Evolutionary conservation across 2,329 filamentous ascomycete genomes (phyloP), one percentile per base, ranked within the genome.

Genomic region (Diplocarpon mali): DNA sequence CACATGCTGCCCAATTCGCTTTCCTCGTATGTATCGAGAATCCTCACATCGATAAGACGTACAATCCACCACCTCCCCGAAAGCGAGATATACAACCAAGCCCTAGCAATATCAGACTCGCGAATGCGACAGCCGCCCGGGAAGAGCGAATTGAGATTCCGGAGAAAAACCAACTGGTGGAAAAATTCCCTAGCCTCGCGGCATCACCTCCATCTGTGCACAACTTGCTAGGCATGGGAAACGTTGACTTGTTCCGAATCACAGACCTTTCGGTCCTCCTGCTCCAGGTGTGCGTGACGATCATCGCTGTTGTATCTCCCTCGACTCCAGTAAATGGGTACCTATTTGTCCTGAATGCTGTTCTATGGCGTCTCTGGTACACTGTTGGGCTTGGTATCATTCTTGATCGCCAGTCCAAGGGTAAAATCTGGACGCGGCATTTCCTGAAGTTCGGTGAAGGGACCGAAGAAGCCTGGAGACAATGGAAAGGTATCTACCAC

Each of bases 401-500:
- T 48, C 75, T 98, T 38, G 80, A 86, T 57, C 74, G 77, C 44
- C 92, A 98, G 64, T 95, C 90, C 15, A 82, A 83, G 58, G 78
- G 82, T 65, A 96, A 96, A 68, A 80, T 84, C 64, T 96, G 92
- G 87, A 96, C 90, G 13, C 80, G 92, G 20, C 92, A 98, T 68
- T 98, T 96, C 61, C 76, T 98, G 66, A 98, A 98, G 64, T 95
- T 83, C 59, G 92, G 92, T 50, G 92, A 96, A 63, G 88, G 76
- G 49, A 81, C 81, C 2, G 82, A 83, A 49, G 92, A 96, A 65
- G 90, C 90, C 3, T 98, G 92, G 92, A 80, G 83, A 45, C 90
- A 98, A 63, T 98, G 92, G 92, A 96, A 95, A 66, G 87, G 84
- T 28, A 78, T 94, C 59, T 95, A 95, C 59, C 87, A 98, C 62